Evolutionary conservation across 2,329 filamentous ascomycete species (phyloP).

Genomic region (Aspergillus sp.): DNA sequence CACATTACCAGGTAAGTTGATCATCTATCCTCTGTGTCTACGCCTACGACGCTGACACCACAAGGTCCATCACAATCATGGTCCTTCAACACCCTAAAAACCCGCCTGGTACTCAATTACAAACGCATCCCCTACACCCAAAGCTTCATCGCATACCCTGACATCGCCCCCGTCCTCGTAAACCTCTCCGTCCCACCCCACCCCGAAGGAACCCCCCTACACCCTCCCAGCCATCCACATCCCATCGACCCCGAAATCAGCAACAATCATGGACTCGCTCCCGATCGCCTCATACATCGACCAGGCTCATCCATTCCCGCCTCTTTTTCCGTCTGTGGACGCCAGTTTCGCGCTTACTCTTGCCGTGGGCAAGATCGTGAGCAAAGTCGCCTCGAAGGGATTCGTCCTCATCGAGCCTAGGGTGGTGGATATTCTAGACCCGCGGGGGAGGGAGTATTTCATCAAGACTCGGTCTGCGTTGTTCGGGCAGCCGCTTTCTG

Average conservation of each 20-base stretch:
- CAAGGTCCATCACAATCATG: constrained; percentile 27
- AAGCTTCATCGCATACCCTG: constrained; percentile 22
- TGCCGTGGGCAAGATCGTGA: constrained; percentile 14
- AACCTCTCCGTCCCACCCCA: constrained; percentile 17
- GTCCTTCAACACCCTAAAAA: constrained; percentile 23
- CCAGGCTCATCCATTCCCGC: constrained; percentile 20
- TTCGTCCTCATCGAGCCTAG: constrained; percentile 16
- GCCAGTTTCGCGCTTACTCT: constrained; percentile 27
- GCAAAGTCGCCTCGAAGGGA: background rate
- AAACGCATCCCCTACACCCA: constrained; percentile 23
- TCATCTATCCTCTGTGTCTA: background rate
- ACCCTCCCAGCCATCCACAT: constrained; percentile 30
- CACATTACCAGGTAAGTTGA: constrained; percentile 18
- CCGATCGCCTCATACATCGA: constrained; percentile 29
- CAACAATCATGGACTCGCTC: constrained; percentile 29
- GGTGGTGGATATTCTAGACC: constrained; percentile 20
- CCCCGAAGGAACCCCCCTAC: constrained; percentile 12
- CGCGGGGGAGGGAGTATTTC: constrained; percentile 26
- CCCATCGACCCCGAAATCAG: constrained; percentile 15
- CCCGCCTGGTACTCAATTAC: constrained; percentile 20
- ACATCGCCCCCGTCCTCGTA: constrained; percentile 23
- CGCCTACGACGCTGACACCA: background rate
- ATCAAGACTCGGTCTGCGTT: constrained; percentile 18
- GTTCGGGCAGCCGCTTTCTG: constrained; percentile 24
- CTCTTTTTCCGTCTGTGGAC: constrained; percentile 29